These are phyloP conservation scores for Sisymbrium altissimum DNA, from an alignment of 345 rosid species.

Conservation along the genomic window DNA sequence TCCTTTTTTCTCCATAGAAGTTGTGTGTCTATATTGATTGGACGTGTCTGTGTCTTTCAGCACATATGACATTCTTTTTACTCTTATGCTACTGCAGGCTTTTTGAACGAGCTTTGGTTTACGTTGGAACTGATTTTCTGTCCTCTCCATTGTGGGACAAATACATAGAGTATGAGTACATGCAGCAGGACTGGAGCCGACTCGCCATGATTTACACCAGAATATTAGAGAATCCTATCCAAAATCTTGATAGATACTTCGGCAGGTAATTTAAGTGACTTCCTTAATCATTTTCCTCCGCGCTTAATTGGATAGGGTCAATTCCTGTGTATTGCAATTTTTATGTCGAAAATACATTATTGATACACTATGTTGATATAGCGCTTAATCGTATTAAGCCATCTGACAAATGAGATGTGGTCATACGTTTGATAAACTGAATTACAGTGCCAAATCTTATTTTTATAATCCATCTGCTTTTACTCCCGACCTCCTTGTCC, in stretches of 20 bases:
- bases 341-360: not conserved
- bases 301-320: not conserved
- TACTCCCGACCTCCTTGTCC: not conserved
- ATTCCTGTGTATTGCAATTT: not conserved
- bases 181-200: conserved; percentile 83
- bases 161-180: conserved; percentile 88
- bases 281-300: not conserved
- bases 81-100: conserved; percentile 50
- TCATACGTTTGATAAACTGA: not conserved
- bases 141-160: conserved; percentile 88
- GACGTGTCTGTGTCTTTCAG: conserved; percentile 31
- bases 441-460: not conserved
- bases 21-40: conserved; percentile 40
- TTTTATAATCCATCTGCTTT: not conserved
- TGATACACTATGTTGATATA: not conserved
- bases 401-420: not conserved
- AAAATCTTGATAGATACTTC: conserved; percentile 77
- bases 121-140: conserved; percentile 88
- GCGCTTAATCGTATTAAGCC: not conserved
- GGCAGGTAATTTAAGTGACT: conserved; percentile 44
- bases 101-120: conserved; percentile 86
- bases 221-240: conserved; percentile 82
- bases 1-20: conserved; percentile 55
- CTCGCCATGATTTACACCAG: conserved; percentile 76
- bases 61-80: conserved; percentile 24